phyloP scores from a whole-genome alignment of 495 filamentous ascomycete genomes.

The Penicillium lagena region DNA sequence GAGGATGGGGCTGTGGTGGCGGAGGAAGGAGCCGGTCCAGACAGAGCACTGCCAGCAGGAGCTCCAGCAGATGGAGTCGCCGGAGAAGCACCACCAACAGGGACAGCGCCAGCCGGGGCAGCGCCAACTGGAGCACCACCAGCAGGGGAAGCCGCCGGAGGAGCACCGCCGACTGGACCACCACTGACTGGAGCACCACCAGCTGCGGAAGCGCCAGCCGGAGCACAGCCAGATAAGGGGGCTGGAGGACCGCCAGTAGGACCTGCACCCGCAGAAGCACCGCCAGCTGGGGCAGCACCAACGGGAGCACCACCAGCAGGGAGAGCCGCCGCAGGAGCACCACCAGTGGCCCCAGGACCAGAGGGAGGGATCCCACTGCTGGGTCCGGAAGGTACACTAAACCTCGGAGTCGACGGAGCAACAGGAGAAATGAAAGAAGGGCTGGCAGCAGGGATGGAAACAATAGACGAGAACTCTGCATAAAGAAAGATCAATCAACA shows the following conservation, averaged over 20 bases:
- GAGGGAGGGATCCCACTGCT: conserved; percentile 10
- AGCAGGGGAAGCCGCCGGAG: conserved; percentile 4
- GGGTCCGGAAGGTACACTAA: conserved; percentile 8
- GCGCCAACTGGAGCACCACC: conserved; percentile 8
- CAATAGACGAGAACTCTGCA: conserved; percentile 4
- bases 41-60: no score
- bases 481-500: background rate
- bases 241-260: no score
- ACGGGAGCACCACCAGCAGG: conserved; percentile 4
- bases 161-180: conserved; percentile 1
- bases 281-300: background rate
- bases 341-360: conserved; percentile 3
- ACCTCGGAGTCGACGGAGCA: no score
- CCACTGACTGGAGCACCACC: no score
- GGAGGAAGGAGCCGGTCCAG: no score
- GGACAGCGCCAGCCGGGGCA: background rate
- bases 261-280: no score
- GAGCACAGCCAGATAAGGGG: no score
- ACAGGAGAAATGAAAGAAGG: conserved; percentile 1
- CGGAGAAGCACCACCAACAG: background rate
- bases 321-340: conserved; percentile 4
- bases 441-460: conserved; percentile 9
- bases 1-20: no score
- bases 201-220: no score
- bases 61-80: background rate